Evolutionary conservation across 257 asterid species (phyloP).

Genomic region (Penstemon newberryi): DNA sequence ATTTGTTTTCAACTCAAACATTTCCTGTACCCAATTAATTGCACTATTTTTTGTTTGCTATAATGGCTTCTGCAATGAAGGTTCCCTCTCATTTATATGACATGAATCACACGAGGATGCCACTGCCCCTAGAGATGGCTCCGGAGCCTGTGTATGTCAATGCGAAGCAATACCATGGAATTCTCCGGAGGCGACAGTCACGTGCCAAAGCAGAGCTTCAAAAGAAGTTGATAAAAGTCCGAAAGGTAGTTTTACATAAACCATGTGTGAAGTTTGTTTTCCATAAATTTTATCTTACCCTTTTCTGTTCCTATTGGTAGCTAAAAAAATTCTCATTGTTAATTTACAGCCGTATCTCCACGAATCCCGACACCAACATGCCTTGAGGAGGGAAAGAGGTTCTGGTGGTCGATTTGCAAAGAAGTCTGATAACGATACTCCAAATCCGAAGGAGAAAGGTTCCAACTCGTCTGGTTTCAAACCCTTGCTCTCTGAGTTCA

Average conservation of each 20-base stretch:
- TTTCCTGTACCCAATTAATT: background rate
- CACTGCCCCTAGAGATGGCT: constrained; percentile 82
- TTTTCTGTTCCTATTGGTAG: background rate
- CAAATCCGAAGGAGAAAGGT: constrained; percentile 40
- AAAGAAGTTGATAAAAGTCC: constrained; percentile 67
- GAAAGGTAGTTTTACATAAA: constrained; percentile 56
- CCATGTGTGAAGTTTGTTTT: background rate
- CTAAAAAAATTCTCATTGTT: constrained; percentile 1
- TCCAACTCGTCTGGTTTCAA: constrained; percentile 48
- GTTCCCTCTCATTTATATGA: constrained; percentile 65
- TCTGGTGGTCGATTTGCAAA: constrained; percentile 86
- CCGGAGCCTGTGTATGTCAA: constrained; percentile 90
- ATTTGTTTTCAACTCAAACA: background rate
- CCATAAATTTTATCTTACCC: background rate
- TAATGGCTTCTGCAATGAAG: constrained; percentile 33
- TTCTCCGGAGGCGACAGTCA: constrained; percentile 77
- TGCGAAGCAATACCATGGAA: constrained; percentile 88
- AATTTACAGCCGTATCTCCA: constrained; percentile 75
- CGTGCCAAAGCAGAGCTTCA: constrained; percentile 95
- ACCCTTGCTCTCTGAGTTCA: constrained; percentile 33
- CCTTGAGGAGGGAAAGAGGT: constrained; percentile 78
- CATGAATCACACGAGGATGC: constrained; percentile 74
- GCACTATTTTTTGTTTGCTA: background rate
- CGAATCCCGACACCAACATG: constrained; percentile 95
- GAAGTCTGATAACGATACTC: constrained; percentile 47